Evolutionary conservation across 129 eudicot genomes (phyloP), one percentile per base, ranked within the genome.

Genomic region (Lactuca sativa): DNA sequence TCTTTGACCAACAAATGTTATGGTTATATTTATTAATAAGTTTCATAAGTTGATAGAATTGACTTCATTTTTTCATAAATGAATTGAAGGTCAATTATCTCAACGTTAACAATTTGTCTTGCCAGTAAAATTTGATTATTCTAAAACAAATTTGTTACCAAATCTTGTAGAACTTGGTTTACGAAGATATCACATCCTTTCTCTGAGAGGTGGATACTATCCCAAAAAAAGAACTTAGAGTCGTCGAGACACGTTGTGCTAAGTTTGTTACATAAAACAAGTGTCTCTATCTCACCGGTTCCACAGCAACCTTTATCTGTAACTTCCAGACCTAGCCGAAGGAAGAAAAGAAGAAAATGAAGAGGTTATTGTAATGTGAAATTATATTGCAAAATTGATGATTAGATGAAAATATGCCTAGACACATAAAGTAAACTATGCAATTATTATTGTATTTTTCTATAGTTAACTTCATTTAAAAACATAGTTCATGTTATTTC

Each of bases 221-320:
- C 95, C 90, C 95, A 88, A 34, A 85, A 88, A 0, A 88, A 67
- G 61, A 67, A 85, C 6, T 82, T 72, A 13, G 82, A 21, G 4
- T 7, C 70, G 48, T 85, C 59, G 0, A 75, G 7, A 60, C 96
- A 88, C n/a, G 75, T 44, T 15, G 31, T 4, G 13, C 18, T 62
- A 1, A 60, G 54, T 71, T 47, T 52, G 66, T 79, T 88, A 40
- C 96, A 88, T 17, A 85, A 49, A 3, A 57, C 12, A 6, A 81
- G 33, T 11, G 79, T 85, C 69, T 88, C 91, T n/a, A 88, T 11
- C 3, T 13, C 40, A 49, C 96, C 96, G 0, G 91, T 72, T 11
- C 96, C 96, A 61, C 96, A 85, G 11, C 96, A 88, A 7, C 96
- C 96, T 60, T 3, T 56, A 41, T 85, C 76, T 21, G 31, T 52